Base-by-base conservation (phyloP, 148 eudicot species). In the Chenopodium album region DNA sequence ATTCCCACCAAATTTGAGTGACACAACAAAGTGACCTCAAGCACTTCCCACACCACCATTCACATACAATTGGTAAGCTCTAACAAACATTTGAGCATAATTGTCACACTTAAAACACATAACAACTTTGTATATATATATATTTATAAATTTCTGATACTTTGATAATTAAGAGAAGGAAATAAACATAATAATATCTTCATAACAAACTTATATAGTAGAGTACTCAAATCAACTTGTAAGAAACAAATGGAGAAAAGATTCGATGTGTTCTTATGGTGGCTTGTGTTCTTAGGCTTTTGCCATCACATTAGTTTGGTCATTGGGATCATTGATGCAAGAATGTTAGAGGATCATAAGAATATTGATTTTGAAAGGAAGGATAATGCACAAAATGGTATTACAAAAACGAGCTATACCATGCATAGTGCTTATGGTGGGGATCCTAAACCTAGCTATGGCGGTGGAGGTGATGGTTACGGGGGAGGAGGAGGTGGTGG, bases 401-500 rank as follows among this genome's bases (percentile, higher is more conserved):
- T 71, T 50, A 44, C 59, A 31, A 71, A 23, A 71, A 50, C 29
- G 32, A 31, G 82, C 77, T 60, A 71, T 60, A 76, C 6, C 17
- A 20, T 69, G 41, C 62, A 70, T 69, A 54, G 75, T 68, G 81
- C 74, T 47, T 79, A 79, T 47, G 82, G 82, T 64, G 64, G 70
- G 7, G 82, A 74, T 56, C 44, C 78, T 80, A 78, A 73, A 19
- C 29, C 62, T 56, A 70, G 83, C 76, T 68, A 68, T 59, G 44
- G 69, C 47, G 85, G 76, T 67, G 71, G 37, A 4, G n/a, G 37
- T 9, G 63, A 74, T 74, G 77, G 77, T 14, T 74, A 74, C 17
- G 77, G 77, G 6, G 63, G 77, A 10, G 77, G 77, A 10, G 77
- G 77, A 11, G 76, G 76, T 0, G 75, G 82, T 22, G 86, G 82